Evolutionary conservation across 2,329 filamentous ascomycete species (phyloP), one percentile per base, ranked within the genome.

Genomic region (Monilinia polystroma): DNA sequence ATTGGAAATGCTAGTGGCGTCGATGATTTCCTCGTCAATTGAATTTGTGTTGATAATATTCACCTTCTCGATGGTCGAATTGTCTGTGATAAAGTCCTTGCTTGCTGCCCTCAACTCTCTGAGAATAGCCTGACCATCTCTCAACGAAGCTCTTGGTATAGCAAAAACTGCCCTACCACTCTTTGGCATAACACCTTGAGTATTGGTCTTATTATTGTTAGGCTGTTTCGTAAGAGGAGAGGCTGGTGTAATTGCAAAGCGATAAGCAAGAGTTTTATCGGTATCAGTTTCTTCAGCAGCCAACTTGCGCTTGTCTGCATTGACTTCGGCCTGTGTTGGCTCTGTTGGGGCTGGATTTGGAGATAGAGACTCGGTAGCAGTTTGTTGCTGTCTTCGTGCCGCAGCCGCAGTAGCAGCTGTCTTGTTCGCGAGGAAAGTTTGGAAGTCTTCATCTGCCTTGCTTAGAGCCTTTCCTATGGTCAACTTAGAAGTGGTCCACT

Each of bases 371-470:
- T 60, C 14, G n/a, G 23, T 11, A 26, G n/a, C 45, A 58, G n/a
- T 23, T 59, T 52, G 35, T 32, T 49, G 23, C n/a, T 60, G 45
- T 60, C 45, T 18, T 49, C 32, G 41, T 23, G 47, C 35, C 32
- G 29, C n/a, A 10, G 45, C 2, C 38, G 10, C 23, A 41, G 47
- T 1, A 29, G 16, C 12, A 41, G 18, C 26, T 5, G 35, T 41
- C 47, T 53, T 66, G 3, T 56, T 56, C n/a, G 56, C 26, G 38
- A 60, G 12, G 18, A 66, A 66, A 20, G 54, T 52, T n/a, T 66
- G 63, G 20, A 66, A 66, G 7, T 66, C 55, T 60, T 66, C 63
- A 43, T 66, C 63, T 45, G 63, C 45, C 55, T 66, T 66, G 63
- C 63, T 43, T 41, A 60, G 26, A 51, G 47, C 16, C 35, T 53